These are phyloP conservation scores for Gonapodya prolifera DNA, from an alignment of 192 early-diverging fungal species.

Conservation along the genomic window DNA sequence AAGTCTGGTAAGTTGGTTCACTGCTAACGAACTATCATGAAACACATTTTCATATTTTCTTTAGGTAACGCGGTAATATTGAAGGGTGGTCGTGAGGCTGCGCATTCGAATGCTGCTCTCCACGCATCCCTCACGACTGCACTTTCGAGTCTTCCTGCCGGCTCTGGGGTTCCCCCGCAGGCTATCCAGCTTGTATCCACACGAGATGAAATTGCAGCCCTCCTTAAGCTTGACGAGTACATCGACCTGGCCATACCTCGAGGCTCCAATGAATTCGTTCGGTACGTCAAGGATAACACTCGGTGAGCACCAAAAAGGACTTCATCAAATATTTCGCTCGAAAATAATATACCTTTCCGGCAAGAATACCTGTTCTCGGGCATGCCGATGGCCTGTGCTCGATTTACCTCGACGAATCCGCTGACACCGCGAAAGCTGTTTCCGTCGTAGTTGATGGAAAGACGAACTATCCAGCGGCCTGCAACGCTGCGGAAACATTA, in stretches of 20 bases:
- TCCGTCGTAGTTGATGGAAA: slow-evolving; percentile 85
- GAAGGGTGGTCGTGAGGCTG: slow-evolving; percentile 92
- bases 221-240: slow-evolving; percentile 79
- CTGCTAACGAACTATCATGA: neutral
- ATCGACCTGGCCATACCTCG: slow-evolving; percentile 95
- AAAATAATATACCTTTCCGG: neutral
- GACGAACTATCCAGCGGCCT: slow-evolving; percentile 88
- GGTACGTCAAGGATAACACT: slow-evolving; percentile 82
- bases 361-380: slow-evolving; percentile 95
- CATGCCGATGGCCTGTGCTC: slow-evolving; percentile 98
- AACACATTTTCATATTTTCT: neutral
- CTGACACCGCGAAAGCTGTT: slow-evolving; percentile 64
- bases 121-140: slow-evolving; percentile 66
- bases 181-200: slow-evolving; percentile 81
- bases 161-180: slow-evolving; percentile 37
- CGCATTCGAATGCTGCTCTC: slow-evolving; percentile 64
- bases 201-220: slow-evolving; percentile 71
- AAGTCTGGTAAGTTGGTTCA: slow-evolving; percentile 54
- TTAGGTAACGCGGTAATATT: slow-evolving; percentile 85
- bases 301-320: slow-evolving; percentile 28
- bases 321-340: neutral
- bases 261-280: slow-evolving; percentile 82
- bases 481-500: slow-evolving; percentile 88
- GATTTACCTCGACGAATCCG: slow-evolving; percentile 70
- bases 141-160: slow-evolving; percentile 26